These are phyloP conservation scores for Gonium pectorale DNA, from an alignment of 139 green algal genomes.

Conservation along the genomic window DNA sequence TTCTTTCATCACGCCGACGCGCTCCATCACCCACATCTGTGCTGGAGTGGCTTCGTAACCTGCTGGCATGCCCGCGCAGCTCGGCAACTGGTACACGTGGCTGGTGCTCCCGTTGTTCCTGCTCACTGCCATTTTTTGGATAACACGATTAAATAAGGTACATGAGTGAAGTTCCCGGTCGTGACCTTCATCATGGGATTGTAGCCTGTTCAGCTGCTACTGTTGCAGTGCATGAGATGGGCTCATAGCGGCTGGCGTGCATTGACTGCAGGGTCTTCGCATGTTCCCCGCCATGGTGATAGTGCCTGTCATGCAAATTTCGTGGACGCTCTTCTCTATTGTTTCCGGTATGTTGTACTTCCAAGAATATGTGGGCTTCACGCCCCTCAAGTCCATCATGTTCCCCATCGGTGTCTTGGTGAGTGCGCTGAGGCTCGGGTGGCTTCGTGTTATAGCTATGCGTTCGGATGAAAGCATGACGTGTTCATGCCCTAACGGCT, in stretches of 20 bases:
- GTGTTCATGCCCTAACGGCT: too few species aligned
- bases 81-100: constrained; percentile 87
- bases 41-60: not conserved
- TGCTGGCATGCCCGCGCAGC: too few species aligned
- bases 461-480: too few species aligned
- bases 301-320: constrained; percentile 90
- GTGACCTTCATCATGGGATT: too few species aligned
- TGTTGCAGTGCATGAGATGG: too few species aligned
- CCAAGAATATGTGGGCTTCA: constrained; percentile 80
- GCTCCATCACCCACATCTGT: not conserved
- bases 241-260: too few species aligned
- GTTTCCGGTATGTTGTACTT: constrained; percentile 87
- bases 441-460: too few species aligned
- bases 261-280: constrained; percentile 70
- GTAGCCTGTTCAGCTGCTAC: too few species aligned
- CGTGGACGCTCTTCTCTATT: constrained; percentile 89
- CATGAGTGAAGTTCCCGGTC: not conserved
- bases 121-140: constrained; percentile 82
- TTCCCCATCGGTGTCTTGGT: constrained; percentile 79
- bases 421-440: too few species aligned
- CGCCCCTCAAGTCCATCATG: constrained; percentile 71
- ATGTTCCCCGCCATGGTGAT: constrained; percentile 90
- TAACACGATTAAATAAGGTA: constrained; percentile 84
- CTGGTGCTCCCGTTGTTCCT: constrained; percentile 80
- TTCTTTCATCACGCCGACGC: too few species aligned